Evolutionary conservation across 1,284 basidiomycete species (phyloP).

Genomic region (Moesziomyces globuligerus): DNA sequence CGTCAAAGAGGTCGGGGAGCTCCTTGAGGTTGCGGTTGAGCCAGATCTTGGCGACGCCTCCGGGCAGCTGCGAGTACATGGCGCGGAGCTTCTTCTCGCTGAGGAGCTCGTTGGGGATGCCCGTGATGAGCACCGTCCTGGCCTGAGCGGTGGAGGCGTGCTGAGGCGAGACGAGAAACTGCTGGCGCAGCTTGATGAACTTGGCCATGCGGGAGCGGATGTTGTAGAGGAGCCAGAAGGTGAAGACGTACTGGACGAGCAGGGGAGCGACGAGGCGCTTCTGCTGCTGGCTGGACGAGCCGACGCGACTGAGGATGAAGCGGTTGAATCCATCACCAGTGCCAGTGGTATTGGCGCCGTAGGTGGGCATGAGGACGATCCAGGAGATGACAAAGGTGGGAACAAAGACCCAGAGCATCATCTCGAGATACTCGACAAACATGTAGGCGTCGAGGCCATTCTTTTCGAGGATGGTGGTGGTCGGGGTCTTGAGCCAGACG

Average conservation of each 20-base stretch:
- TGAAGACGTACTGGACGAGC: conserved; percentile 60
- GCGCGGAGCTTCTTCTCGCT: conserved; percentile 74
- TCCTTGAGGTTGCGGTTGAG: conserved; percentile 84
- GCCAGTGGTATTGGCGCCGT: conserved; percentile 68
- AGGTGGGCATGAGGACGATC: conserved; percentile 74
- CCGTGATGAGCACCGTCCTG: conserved; percentile 86
- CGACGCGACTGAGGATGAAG: conserved; percentile 82
- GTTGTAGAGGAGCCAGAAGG: conserved; percentile 81
- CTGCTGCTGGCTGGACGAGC: conserved; percentile 42
- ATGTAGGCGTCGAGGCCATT: conserved; percentile 95
- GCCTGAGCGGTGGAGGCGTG: conserved; percentile 82
- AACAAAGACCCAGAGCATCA: conserved; percentile 79
- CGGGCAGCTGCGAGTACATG: conserved; percentile 80
- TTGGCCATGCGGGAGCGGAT: conserved; percentile 82
- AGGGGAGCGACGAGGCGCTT: conserved; percentile 58
- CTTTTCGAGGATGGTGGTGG: conserved; percentile 67
- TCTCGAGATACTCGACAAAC: conserved; percentile 86
- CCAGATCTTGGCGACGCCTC: conserved; percentile 89
- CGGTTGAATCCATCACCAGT: conserved; percentile 75
- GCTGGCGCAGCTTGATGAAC: conserved; percentile 83
- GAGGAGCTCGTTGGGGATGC: conserved; percentile 83
- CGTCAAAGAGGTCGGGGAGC: conserved; percentile 82
- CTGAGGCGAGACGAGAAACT: conserved; percentile 79
- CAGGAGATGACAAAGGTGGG: conserved; percentile 73
- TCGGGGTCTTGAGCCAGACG: conserved; percentile 64